These are phyloP conservation scores for Dovyalis caffra DNA, from an alignment of 345 rosid species.

Conservation along the genomic window DNA sequence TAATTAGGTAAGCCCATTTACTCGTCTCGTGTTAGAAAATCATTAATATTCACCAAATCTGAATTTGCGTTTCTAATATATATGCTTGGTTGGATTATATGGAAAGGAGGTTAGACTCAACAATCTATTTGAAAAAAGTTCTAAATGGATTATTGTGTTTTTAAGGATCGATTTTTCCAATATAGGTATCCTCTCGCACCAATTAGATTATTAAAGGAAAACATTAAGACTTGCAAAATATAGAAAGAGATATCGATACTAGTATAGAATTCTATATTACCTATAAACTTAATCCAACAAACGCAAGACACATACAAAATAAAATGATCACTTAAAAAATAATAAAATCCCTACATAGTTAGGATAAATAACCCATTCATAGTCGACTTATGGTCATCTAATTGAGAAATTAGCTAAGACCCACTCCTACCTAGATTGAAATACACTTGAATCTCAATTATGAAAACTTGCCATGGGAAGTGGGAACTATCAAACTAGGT, in stretches of 20 bases:
- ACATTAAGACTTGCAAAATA: not conserved
- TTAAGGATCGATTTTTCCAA: not conserved
- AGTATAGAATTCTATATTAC: not conserved
- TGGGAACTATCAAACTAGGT: no score
- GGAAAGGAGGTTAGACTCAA: not conserved
- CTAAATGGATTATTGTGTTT: slow-evolving; percentile 17
- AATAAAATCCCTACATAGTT: no score
- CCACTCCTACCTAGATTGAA: no score
- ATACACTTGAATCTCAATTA: no score
- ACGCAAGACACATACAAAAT: no score
- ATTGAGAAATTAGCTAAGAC: no score
- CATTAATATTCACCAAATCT: not conserved
- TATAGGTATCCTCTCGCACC: not conserved
- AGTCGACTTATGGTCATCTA: no score
- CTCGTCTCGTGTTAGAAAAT: not conserved
- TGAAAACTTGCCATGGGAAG: no score
- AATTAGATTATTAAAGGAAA: not conserved
- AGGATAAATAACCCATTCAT: no score
- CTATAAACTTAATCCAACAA: no score
- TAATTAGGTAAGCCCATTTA: slow-evolving; percentile 38
- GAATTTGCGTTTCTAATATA: not conserved
- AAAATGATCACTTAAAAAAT: no score
- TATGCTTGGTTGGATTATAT: not conserved
- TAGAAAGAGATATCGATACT: not conserved
- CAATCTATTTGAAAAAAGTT: slow-evolving; percentile 52